Percentiles rank a stretch among this genome's conserved stretches.
Evolutionary conservation across 2,329 filamentous ascomycete genomes (phyloP).

Genomic region (Pyricularia pennisetigena): DNA sequence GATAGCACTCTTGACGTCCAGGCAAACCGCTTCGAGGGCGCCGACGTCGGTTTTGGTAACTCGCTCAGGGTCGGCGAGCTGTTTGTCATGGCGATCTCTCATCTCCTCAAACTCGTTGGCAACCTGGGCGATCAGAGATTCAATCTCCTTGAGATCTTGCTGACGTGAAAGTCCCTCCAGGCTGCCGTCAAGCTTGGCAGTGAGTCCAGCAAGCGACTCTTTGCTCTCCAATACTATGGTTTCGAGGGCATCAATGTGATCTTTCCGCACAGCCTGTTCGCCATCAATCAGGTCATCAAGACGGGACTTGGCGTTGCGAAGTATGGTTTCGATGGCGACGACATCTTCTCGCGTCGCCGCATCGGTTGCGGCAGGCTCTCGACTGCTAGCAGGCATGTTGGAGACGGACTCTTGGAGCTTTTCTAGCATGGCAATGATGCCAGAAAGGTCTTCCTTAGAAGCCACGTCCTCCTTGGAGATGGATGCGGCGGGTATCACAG

Average conservation of each 20-base stretch:
- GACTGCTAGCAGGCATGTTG: constrained; percentile 15
- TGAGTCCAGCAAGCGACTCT: constrained; percentile 49
- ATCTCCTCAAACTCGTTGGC: constrained; percentile 68
- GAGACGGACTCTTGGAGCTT: constrained; percentile 28
- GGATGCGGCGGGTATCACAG: constrained; percentile 23
- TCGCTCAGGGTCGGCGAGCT: constrained; percentile 48
- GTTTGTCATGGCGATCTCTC: constrained; percentile 44
- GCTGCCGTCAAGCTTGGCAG: constrained; percentile 29
- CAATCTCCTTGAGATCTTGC: constrained; percentile 68
- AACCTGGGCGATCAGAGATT: constrained; percentile 70
- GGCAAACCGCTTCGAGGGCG: constrained; percentile 67
- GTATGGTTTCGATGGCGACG: constrained; percentile 79
- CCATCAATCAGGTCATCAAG: constrained; percentile 72
- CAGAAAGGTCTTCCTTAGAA: constrained; percentile 20
- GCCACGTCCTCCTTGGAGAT: constrained; percentile 6
- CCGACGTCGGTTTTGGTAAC: constrained; percentile 77
- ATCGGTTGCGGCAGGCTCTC: constrained; percentile 25
- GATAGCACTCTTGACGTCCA: constrained; percentile 75
- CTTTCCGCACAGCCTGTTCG: constrained; percentile 58
- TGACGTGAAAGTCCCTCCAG: constrained; percentile 46
- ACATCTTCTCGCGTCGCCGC: constrained; percentile 72
- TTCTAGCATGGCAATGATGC: constrained; percentile 42
- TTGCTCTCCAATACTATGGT: constrained; percentile 60
- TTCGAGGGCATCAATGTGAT: constrained; percentile 58
- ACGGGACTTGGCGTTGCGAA: constrained; percentile 80